A percentile compares a stretch with the other conserved stretches of the same genome.
phyloP scores from a whole-genome alignment of 495 filamentous ascomycete genomes.

The Echria macrotheca region DNA sequence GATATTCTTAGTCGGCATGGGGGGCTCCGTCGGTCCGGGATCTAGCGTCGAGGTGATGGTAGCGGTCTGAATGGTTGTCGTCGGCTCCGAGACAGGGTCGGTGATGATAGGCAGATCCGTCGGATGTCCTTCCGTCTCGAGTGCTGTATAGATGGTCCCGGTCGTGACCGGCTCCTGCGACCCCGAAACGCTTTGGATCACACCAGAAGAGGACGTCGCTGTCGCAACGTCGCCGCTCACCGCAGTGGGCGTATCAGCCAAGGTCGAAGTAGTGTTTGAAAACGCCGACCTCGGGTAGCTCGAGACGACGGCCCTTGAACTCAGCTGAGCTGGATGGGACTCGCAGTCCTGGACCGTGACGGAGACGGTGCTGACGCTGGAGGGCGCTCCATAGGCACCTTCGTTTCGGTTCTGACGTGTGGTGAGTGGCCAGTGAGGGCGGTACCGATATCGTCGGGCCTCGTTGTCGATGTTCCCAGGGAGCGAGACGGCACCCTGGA shows the following conservation, averaged over 20 bases:
- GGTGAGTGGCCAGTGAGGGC: not conserved
- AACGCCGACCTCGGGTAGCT: too few species aligned
- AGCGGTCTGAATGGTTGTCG: constrained; percentile 18
- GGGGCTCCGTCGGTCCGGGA: not conserved
- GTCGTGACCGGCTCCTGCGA: constrained; percentile 6
- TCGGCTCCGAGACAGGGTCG: constrained; percentile 16
- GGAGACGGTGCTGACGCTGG: constrained; percentile 21
- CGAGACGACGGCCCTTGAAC: too few species aligned
- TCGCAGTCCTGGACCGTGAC: constrained; percentile 1
- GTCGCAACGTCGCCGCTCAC: too few species aligned
- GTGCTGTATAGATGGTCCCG: constrained; percentile 14
- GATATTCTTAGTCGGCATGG: constrained; percentile 33
- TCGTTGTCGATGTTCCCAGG: not conserved
- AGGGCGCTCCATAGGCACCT: not conserved
- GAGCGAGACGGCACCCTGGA: constrained; percentile 4
- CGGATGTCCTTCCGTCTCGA: constrained; percentile 17
- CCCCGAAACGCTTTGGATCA: constrained; percentile 18
- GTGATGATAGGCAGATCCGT: constrained; percentile 19
- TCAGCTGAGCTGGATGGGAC: too few species aligned
- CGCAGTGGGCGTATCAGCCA: too few species aligned
- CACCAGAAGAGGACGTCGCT: too few species aligned
- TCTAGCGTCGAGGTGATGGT: not conserved
- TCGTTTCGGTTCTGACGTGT: not conserved
- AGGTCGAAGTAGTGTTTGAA: too few species aligned
- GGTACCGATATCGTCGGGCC: too few species aligned